Percentiles rank a stretch among this genome's conserved stretches.
Conservation (phyloP, 352 stramenopile species). For the Phytophthora meadii region DNA sequence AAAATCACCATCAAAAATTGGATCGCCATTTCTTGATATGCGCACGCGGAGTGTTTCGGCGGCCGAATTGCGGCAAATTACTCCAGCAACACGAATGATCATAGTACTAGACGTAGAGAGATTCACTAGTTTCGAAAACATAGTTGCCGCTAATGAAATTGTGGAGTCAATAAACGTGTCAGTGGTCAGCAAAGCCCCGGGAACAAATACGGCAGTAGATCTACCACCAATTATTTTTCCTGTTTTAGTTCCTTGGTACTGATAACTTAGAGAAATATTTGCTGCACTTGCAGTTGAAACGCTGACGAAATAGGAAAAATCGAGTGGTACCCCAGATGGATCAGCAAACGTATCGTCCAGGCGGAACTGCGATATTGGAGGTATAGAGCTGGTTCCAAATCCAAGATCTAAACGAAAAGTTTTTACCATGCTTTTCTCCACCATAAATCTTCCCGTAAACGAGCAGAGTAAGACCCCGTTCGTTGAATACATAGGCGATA, state of each 20-base stretch:
- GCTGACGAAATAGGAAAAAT: constrained; percentile 52
- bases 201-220: constrained; percentile 44
- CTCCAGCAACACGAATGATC: constrained; percentile 45
- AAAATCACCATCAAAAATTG: constrained; percentile 53
- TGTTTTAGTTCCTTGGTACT: constrained; percentile 49
- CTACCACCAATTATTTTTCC: constrained; percentile 56
- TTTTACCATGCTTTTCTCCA: constrained; percentile 55
- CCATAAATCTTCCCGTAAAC: constrained; percentile 62
- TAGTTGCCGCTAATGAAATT: constrained; percentile 12
- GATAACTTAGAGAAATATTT: constrained; percentile 42
- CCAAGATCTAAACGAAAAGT: constrained; percentile 57
- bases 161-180: constrained; percentile 31
- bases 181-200: constrained; percentile 33
- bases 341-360: constrained; percentile 58
- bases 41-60: constrained; percentile 46
- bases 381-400: constrained; percentile 29
- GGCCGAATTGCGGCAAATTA: constrained; percentile 54
- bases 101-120: constrained; percentile 45
- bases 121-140: constrained; percentile 44
- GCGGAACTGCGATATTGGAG: constrained; percentile 31
- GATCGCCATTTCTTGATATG: constrained; percentile 36
- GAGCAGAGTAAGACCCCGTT: constrained; percentile 51
- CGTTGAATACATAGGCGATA: constrained; percentile 20
- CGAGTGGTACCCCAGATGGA: constrained; percentile 48
- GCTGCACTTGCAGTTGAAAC: constrained; percentile 14